Evolutionary conservation across 139 green algal species (phyloP).

Genomic region (Ettlia oleoabundans): DNA sequence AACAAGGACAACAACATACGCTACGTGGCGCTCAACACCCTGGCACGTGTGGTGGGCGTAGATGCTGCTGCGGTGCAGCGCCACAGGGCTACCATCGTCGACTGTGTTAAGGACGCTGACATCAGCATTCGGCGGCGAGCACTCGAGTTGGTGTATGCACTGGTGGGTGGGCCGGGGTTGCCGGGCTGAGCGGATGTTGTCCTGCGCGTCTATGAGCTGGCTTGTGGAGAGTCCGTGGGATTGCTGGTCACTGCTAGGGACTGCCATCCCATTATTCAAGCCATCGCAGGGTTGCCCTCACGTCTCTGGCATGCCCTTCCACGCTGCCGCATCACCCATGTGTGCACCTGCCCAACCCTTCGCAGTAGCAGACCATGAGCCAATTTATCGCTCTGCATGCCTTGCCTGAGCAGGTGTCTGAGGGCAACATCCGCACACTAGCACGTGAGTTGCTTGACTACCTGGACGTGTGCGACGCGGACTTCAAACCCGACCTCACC

Average conservation of each 20-base stretch:
- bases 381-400: no score
- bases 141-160: slow-evolving; percentile 94
- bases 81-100: slow-evolving; percentile 94
- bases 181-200: background rate
- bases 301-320: background rate
- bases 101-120: slow-evolving; percentile 92
- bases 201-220: no score
- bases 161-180: slow-evolving; percentile 58
- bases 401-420: slow-evolving; percentile 83
- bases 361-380: background rate
- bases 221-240: no score
- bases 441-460: slow-evolving; percentile 96
- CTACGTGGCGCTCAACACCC: slow-evolving; percentile 97
- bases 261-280: background rate
- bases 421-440: slow-evolving; percentile 81
- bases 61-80: slow-evolving; percentile 93
- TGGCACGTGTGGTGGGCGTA: slow-evolving; percentile 84
- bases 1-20: slow-evolving; percentile 91
- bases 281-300: background rate
- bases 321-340: background rate
- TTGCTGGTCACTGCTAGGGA: no score
- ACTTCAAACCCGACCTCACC: slow-evolving; percentile 97
- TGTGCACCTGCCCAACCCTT: background rate
- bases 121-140: slow-evolving; percentile 76
- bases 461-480: slow-evolving; percentile 84